Percentiles rank a stretch among this genome's conserved stretches.
Conservation (phyloP, 257 asterid genomes). For the Dorcoceras hygrometricum region DNA sequence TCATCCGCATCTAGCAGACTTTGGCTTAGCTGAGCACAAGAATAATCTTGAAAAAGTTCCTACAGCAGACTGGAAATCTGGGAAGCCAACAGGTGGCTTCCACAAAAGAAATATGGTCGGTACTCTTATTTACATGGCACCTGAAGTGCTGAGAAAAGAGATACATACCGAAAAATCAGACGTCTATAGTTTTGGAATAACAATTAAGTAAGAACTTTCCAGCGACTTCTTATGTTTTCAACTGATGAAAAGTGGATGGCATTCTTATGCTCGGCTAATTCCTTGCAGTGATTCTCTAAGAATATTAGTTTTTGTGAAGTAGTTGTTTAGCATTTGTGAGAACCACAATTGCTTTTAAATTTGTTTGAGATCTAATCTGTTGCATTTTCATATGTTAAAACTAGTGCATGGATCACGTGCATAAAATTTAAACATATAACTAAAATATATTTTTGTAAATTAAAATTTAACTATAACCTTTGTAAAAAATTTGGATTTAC, state of each 20-base stretch:
- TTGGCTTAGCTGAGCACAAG: slow-evolving; percentile 85
- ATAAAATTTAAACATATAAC: too few species aligned
- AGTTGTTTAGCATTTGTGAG: background rate
- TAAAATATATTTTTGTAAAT: too few species aligned
- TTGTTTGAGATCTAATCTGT: background rate
- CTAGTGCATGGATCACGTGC: too few species aligned
- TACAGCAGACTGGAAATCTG: slow-evolving; percentile 65
- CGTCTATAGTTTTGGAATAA: slow-evolving; percentile 88
- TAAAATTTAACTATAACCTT: too few species aligned
- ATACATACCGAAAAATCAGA: slow-evolving; percentile 90
- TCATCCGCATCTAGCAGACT: slow-evolving; percentile 76
- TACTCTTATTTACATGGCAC: slow-evolving; percentile 96
- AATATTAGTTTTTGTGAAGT: too few species aligned
- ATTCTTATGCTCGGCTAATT: background rate
- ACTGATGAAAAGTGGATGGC: background rate
- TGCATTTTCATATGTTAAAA: background rate
- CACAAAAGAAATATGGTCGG: slow-evolving; percentile 96
- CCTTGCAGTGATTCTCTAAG: background rate
- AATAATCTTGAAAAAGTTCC: slow-evolving; percentile 75
- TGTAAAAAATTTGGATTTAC: too few species aligned
- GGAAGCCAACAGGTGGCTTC: slow-evolving; percentile 98
- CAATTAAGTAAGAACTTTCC: slow-evolving; percentile 65
- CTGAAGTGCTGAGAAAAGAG: slow-evolving; percentile 86
- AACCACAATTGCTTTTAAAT: background rate
- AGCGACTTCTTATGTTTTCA: slow-evolving; percentile 18